Base-by-base conservation (phyloP, 495 filamentous ascomycete genomes). In the Aspergillus kassunensis region DNA sequence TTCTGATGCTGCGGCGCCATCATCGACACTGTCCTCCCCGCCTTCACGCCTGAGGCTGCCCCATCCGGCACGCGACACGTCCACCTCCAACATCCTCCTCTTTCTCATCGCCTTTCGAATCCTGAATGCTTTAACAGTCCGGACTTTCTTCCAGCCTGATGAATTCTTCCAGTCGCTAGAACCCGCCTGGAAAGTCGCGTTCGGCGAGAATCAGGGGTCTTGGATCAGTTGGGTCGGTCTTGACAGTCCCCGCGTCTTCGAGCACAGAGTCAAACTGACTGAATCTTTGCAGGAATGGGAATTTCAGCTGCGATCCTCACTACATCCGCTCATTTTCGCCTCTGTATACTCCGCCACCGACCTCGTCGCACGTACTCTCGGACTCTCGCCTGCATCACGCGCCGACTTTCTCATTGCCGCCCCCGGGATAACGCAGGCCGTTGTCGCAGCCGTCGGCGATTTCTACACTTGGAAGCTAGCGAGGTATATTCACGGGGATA, bases 111-210 rank as follows among this genome's bases (percentile, higher is more conserved):
- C 80, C 11, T 78, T 97, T 42, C 90, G 93, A 47, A 78, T 95
- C 44, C 61, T 89, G 64, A 97, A 97, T 70, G 84, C 91, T n/a
- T 73, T 96, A 49, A 80, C 74, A 43, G 74, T 95, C 33, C 77
- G 82, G 43, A 97, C 93, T n/a, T 99, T 96, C 66, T 99, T 99
- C 73, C 93, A 99, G 67, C 93, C 93, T n/a, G 93, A 99, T 73
- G 93, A 99, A 66, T 97, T 88, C 74, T 99, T 91, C 57, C 93
- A 99, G 63, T 88, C 91, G 6, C 78, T 99, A 10, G 93, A 99
- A 64, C 95, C 93, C 31, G 93, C 93, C 55, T 97, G 92, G 91
- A 77, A 85, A 65, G 75, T 92, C 39, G 86, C 88, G 0, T 97
- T 97, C 72, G 92, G 90, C 8, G 55, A 66, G 12, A 65, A 79